Evolutionary conservation across 129 eudicot genomes (phyloP).

Genomic region (Chrysanthemum makinoi): DNA sequence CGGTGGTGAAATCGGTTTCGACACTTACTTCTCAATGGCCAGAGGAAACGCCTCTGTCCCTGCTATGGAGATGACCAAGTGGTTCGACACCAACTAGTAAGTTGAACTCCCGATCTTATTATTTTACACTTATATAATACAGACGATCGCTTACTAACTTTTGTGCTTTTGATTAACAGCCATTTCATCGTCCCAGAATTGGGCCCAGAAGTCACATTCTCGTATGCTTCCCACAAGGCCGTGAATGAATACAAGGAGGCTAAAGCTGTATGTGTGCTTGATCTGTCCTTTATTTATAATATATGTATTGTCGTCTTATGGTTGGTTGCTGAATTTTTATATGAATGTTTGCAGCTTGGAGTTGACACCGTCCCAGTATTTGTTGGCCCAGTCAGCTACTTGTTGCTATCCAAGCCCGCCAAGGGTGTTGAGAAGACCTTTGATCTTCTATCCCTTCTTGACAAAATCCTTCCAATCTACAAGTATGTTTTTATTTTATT

Average conservation of each 20-base stretch:
- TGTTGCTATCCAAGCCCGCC: conserved; percentile 89
- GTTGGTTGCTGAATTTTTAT: not conserved
- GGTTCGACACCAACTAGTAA: conserved; percentile 99
- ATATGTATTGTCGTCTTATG: not conserved
- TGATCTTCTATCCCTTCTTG: conserved; percentile 81
- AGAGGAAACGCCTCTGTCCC: conserved; percentile 99
- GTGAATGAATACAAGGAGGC: conserved; percentile 99
- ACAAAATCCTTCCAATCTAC: conserved; percentile 87
- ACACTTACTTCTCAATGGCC: conserved; percentile 97
- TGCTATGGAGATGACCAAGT: conserved; percentile 99
- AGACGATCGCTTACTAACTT: too few relatives aligned
- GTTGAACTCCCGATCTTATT: conserved; percentile 25
- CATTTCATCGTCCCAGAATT: conserved; percentile 98
- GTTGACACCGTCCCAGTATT: conserved; percentile 96
- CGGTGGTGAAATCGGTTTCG: conserved; percentile 94
- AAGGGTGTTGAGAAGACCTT: conserved; percentile 94
- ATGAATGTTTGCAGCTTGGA: conserved; percentile 61
- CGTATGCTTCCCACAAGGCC: conserved; percentile 99
- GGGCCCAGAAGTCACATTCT: conserved; percentile 88
- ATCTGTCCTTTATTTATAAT: conserved; percentile 5
- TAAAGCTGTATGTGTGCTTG: conserved; percentile 67
- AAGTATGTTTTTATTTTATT: conserved; percentile 43
- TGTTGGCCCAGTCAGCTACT: conserved; percentile 95
- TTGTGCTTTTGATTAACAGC: conserved; percentile 48
- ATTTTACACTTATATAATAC: too few relatives aligned